Percentiles rank a stretch among this genome's conserved stretches.
These are phyloP conservation scores for Trichoderma asperelloides DNA, from an alignment of 495 filamentous ascomycete genomes.

Conservation along the genomic window DNA sequence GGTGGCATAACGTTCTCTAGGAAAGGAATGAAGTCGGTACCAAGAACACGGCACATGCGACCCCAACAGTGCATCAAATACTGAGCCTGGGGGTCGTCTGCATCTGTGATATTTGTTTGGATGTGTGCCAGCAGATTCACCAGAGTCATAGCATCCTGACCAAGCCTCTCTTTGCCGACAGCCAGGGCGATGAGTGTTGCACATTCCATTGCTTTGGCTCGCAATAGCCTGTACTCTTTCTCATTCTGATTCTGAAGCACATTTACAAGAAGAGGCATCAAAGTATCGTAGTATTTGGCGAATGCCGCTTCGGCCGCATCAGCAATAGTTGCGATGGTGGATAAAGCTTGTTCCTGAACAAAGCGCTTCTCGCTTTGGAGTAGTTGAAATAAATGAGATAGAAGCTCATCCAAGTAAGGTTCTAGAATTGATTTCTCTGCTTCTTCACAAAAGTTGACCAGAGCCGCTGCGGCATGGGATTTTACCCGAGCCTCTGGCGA, in stretches of 20 bases:
- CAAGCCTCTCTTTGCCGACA: constrained; percentile 88
- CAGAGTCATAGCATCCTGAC: constrained; percentile 71
- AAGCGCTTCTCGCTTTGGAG: constrained; percentile 86
- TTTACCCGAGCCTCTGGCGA: constrained; percentile 90
- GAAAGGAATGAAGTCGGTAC: constrained; percentile 83
- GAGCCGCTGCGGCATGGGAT: constrained; percentile 89
- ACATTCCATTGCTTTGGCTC: constrained; percentile 99
- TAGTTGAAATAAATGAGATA: constrained; percentile 72
- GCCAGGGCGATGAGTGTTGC: constrained; percentile 94
- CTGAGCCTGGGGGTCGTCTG: constrained; percentile 92
- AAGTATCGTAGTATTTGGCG: constrained; percentile 84
- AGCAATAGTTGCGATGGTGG: constrained; percentile 96
- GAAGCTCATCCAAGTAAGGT: constrained; percentile 84
- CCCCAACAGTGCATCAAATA: constrained; percentile 99
- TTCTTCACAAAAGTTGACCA: constrained; percentile 99
- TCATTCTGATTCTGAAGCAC: constrained; percentile 81
- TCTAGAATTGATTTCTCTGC: constrained; percentile 87
- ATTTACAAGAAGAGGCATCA: constrained; percentile 91
- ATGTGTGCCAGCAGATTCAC: constrained; percentile 81
- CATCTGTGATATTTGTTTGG: constrained; percentile 77
- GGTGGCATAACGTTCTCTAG: constrained; percentile 91
- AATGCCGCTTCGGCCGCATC: constrained; percentile 96
- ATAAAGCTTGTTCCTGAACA: constrained; percentile 95
- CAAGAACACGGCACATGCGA: constrained; percentile 93
- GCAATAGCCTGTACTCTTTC: constrained; percentile 82